Percentiles rank a stretch among this genome's conserved stretches.
Evolutionary conservation across 345 rosid genomes (phyloP).

Genomic region (Syzygium aromaticum): DNA sequence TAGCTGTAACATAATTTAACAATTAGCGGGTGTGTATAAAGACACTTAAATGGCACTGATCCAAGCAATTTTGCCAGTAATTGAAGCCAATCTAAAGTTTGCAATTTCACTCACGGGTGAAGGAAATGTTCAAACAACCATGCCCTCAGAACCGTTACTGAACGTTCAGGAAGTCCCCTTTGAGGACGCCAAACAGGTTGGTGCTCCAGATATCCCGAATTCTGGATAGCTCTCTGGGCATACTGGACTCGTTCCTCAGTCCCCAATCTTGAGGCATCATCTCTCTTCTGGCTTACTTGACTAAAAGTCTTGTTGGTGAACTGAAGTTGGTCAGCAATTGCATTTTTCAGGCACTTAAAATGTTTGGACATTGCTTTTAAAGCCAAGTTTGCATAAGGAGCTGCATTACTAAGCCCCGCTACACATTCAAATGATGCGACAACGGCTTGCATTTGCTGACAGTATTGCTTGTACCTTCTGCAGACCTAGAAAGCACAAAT

Average conservation of each 20-base stretch:
- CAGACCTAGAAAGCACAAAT: conserved; percentile 38
- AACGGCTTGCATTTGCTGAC: conserved; percentile 73
- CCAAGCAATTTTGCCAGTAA: not conserved
- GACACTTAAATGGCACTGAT: not conserved
- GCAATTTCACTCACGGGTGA: conserved; percentile 66
- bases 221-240: conserved; percentile 30
- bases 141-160: conserved; percentile 72
- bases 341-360: conserved; percentile 65
- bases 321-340: conserved; percentile 72
- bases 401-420: conserved; percentile 77
- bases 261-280: conserved; percentile 37
- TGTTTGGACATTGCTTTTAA: conserved; percentile 74
- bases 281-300: conserved; percentile 28
- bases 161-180: conserved; percentile 86
- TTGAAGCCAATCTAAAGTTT: not conserved
- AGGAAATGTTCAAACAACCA: conserved; percentile 89
- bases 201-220: conserved; percentile 40
- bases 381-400: conserved; percentile 65
- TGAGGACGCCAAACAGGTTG: conserved; percentile 92
- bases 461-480: conserved; percentile 77
- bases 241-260: conserved; percentile 30
- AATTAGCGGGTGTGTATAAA: not conserved
- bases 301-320: conserved; percentile 26
- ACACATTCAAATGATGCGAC: conserved; percentile 73
- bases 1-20: conserved; percentile 35